Evolutionary conservation across 169 alveolate genomes (phyloP).

Genomic region (Besnoitia besnoiti): DNA sequence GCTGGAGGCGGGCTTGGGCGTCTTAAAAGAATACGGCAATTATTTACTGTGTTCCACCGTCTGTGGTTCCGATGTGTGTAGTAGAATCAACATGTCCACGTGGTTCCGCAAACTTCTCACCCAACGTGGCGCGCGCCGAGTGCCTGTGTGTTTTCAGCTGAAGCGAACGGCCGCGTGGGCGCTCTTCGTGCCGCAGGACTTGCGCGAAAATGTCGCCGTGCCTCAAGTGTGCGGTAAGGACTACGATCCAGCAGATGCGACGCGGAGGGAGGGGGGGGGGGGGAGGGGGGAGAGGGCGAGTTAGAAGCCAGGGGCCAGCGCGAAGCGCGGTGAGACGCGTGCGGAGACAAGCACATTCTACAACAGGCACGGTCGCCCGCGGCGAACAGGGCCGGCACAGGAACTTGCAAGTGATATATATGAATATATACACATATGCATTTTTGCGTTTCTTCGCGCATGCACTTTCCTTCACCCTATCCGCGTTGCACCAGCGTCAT

Average conservation of each 20-base stretch:
- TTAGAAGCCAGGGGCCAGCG: not conserved
- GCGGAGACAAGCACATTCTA: too few relatives aligned
- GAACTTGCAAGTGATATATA: not conserved
- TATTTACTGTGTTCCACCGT: too few relatives aligned
- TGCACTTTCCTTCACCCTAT: too few relatives aligned
- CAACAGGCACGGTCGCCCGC: not conserved
- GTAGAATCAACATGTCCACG: too few relatives aligned
- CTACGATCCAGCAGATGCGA: not conserved
- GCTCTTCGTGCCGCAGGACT: constrained; percentile 4
- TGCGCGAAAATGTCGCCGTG: not conserved
- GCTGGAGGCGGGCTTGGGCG: too few relatives aligned
- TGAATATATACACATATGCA: not conserved
- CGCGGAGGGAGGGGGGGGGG: not conserved
- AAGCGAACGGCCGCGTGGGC: not conserved
- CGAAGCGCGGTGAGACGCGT: not conserved
- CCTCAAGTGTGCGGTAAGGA: not conserved
- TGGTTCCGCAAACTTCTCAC: too few relatives aligned
- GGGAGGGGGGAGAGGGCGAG: not conserved
- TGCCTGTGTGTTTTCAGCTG: not conserved
- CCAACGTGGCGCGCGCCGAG: too few relatives aligned
- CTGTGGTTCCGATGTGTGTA: too few relatives aligned
- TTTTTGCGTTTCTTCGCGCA: not conserved
- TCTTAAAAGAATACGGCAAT: too few relatives aligned
- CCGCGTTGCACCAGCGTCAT: too few relatives aligned
- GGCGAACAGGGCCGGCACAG: not conserved